A percentile compares a stretch with the other conserved stretches of the same genome.
Evolutionary conservation across 2,329 filamentous ascomycete species (phyloP).

Genomic region (Botrytis deweyae): DNA sequence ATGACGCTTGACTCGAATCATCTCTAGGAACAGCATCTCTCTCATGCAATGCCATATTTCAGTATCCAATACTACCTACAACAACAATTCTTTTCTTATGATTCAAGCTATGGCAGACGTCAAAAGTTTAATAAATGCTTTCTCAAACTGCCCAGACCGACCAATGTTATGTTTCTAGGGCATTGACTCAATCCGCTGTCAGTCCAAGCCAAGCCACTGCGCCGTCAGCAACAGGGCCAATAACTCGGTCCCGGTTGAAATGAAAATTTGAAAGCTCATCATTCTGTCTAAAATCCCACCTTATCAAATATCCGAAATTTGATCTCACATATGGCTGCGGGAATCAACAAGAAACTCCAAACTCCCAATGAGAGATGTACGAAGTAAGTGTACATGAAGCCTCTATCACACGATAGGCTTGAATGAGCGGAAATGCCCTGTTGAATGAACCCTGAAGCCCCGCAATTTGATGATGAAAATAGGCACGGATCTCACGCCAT

Average conservation of each 20-base stretch:
- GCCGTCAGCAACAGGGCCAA: neutral
- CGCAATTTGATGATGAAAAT: slow-evolving; percentile 17
- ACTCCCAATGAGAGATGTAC: neutral
- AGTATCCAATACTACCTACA: neutral
- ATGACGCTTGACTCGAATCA: slow-evolving; percentile 13
- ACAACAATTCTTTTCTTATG: neutral
- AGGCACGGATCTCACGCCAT: slow-evolving; percentile 16
- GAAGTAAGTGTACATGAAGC: neutral
- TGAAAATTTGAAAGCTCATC: slow-evolving; percentile 11
- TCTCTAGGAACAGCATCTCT: slow-evolving; percentile 2
- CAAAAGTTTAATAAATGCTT: neutral
- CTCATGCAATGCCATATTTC: slow-evolving; percentile 13
- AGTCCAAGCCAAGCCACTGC: neutral
- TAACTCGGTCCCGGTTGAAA: neutral
- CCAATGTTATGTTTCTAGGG: neutral
- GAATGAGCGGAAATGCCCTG: neutral
- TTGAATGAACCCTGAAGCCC: neutral
- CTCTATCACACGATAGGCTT: neutral
- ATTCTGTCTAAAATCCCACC: slow-evolving; percentile 9
- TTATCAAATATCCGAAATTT: neutral
- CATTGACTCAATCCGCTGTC: neutral
- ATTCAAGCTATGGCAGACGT: neutral
- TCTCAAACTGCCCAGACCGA: neutral
- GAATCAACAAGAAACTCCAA: neutral
- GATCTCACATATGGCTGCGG: neutral